A percentile compares a stretch with the other conserved stretches of the same genome.
phyloP scores from a whole-genome alignment of 768 basidiomycete species.

The Scleroderma citrinum region DNA sequence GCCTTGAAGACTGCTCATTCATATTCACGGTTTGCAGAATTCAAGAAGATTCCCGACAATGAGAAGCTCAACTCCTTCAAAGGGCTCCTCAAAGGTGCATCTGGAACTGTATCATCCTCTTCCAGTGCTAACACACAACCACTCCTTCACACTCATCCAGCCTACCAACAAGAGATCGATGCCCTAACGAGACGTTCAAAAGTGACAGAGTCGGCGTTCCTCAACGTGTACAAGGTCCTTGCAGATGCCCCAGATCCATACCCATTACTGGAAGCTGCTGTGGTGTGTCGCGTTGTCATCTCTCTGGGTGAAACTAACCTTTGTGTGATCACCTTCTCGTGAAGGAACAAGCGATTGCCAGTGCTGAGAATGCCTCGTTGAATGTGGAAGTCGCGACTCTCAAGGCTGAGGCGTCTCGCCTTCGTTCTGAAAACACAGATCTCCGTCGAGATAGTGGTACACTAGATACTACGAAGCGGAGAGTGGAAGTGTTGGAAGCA shows the following conservation, averaged over 20 bases:
- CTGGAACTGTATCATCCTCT: background rate
- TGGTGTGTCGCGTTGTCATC: constrained; percentile 42
- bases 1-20: too few species aligned
- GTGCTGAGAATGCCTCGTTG: constrained; percentile 24
- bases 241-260: constrained; percentile 98
- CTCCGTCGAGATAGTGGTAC: constrained; percentile 65
- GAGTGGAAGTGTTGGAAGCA: constrained; percentile 73
- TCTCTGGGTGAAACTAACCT: background rate
- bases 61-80: constrained; percentile 89
- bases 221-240: constrained; percentile 94
- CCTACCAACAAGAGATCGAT: constrained; percentile 97
- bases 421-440: constrained; percentile 79
- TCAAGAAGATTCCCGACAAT: constrained; percentile 89
- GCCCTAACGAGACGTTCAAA: constrained; percentile 90
- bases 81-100: constrained; percentile 76
- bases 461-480: constrained; percentile 68
- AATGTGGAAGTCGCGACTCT: constrained; percentile 69
- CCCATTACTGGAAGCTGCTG: constrained; percentile 90
- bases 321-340: background rate
- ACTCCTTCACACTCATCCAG: constrained; percentile 33
- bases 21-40: constrained; percentile 49
- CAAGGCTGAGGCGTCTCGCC: constrained; percentile 63
- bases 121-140: too few species aligned
- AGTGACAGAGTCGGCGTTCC: constrained; percentile 87
- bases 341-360: constrained; percentile 91